phyloP scores from a whole-genome alignment of 768 basidiomycete species.

The Hydnomerulius pinastri region DNA sequence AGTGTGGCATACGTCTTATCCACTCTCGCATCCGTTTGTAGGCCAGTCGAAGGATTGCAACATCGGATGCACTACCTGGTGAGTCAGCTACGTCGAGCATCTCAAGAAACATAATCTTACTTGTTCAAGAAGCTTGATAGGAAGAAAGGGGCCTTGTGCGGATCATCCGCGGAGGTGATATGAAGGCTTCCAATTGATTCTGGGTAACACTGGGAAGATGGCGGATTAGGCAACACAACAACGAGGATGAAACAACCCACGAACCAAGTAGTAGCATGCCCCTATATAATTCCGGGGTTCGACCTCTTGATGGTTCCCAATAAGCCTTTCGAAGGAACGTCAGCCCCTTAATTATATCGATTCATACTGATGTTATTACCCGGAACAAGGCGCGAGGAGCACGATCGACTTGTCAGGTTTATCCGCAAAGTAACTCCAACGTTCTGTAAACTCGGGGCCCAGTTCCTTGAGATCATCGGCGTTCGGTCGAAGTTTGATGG shows the following conservation, averaged over 20 bases:
- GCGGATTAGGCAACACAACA: neutral
- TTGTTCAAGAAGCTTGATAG: constrained; percentile 47
- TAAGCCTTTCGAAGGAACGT: constrained; percentile 2
- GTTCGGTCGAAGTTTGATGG: constrained; percentile 57
- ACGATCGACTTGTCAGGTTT: constrained; percentile 59
- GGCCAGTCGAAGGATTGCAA: constrained; percentile 25
- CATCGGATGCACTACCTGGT: constrained; percentile 22
- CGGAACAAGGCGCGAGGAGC: constrained; percentile 42
- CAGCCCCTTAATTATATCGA: neutral
- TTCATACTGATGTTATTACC: constrained; percentile 28
- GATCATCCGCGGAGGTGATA: constrained; percentile 43
- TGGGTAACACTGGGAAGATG: constrained; percentile 39
- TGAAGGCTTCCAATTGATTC: constrained; percentile 49
- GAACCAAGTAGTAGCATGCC: constrained; percentile 33
- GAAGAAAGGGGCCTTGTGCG: constrained; percentile 43
- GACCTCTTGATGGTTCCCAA: constrained; percentile 11
- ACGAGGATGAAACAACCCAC: neutral
- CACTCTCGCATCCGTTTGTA: constrained; percentile 31
- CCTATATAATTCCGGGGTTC: constrained; percentile 17
- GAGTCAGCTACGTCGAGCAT: neutral
- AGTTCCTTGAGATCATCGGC: constrained; percentile 50
- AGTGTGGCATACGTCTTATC: constrained; percentile 42
- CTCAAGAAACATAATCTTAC: constrained; percentile 28
- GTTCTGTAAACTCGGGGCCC: constrained; percentile 45
- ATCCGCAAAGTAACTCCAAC: constrained; percentile 55